Evolutionary conservation across 164 flowering plant genomes (phyloP).

Genomic region (Umbellularia californica): DNA sequence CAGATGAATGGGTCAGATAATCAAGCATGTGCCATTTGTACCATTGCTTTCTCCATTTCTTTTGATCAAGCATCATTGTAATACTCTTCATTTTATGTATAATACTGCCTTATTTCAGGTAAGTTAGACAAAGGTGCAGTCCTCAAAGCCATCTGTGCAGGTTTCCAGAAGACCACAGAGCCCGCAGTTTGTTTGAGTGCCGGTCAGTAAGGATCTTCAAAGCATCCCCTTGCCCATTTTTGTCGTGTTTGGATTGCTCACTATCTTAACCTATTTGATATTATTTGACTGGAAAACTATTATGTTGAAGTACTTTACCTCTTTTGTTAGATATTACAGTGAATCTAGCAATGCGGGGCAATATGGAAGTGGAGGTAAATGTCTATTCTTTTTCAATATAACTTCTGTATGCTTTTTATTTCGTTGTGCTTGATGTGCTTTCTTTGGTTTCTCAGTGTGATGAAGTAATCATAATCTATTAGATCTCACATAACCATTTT

Average conservation of each 20-base stretch:
- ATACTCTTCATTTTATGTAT: too few species aligned
- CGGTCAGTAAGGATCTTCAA: constrained; percentile 34
- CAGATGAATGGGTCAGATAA: too few species aligned
- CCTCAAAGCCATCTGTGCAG: constrained; percentile 91
- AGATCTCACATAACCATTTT: too few species aligned
- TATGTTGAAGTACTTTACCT: not conserved
- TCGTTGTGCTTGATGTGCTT: too few species aligned
- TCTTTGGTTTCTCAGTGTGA: too few species aligned
- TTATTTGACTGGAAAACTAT: not conserved
- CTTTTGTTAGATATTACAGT: constrained; percentile 17
- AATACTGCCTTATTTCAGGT: constrained; percentile 41
- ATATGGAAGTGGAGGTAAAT: constrained; percentile 17
- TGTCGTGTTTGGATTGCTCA: not conserved
- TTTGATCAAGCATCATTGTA: too few species aligned
- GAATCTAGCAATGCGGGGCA: constrained; percentile 14
- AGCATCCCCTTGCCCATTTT: not conserved
- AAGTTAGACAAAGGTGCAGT: constrained; percentile 87
- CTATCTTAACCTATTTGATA: too few species aligned
- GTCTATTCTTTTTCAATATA: constrained; percentile 13
- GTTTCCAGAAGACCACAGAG: constrained; percentile 88
- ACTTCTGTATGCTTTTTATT: not conserved
- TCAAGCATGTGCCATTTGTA: too few species aligned
- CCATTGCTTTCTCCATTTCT: too few species aligned
- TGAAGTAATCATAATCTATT: too few species aligned
- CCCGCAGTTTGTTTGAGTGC: constrained; percentile 77